Conservation (phyloP, 805 yeast genomes). For the Candida pseudoglaebosa region DNA sequence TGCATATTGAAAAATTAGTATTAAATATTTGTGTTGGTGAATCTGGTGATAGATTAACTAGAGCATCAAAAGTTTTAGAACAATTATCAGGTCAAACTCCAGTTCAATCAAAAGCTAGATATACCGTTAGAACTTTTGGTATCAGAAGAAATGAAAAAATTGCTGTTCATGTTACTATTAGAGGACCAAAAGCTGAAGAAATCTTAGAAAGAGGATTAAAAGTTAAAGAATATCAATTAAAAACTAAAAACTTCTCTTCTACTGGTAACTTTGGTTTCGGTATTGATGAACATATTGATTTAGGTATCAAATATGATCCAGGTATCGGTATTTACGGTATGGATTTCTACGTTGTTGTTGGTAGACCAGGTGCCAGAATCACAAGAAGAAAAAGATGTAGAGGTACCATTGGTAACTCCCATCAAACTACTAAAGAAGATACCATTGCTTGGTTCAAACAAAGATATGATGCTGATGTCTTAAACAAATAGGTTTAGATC, state of each 20-base stretch:
- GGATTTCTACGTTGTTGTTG: conserved; percentile 99
- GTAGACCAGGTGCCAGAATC: conserved; percentile 99
- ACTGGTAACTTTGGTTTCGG: conserved; percentile 99
- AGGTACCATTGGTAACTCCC: conserved; percentile 85
- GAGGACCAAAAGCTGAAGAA: conserved; percentile 97
- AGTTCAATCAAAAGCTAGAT: conserved; percentile 99
- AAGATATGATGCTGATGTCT: conserved; percentile 98
- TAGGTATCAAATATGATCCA: conserved; percentile 99
- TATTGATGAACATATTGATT: conserved; percentile 98
- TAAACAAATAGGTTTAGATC: conserved; percentile 56
- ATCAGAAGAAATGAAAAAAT: conserved; percentile 99
- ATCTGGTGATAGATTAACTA: conserved; percentile 99
- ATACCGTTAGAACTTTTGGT: conserved; percentile 99
- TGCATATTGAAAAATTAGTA: conserved; percentile 98
- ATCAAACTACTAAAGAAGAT: conserved; percentile 90
- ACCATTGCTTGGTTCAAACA: conserved; percentile 98
- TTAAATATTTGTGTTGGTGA: conserved; percentile 99
- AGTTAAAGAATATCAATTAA: conserved; percentile 99
- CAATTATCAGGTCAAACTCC: conserved; percentile 99
- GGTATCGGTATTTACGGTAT: conserved; percentile 99
- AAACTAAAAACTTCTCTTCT: conserved; percentile 89
- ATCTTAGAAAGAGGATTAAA: conserved; percentile 99
- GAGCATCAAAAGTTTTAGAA: conserved; percentile 99
- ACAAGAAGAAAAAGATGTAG: conserved; percentile 97
- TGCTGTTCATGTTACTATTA: conserved; percentile 97